Base-by-base conservation (phyloP, 2,329 filamentous ascomycete species). In the Sporothrix humicola region DNA sequence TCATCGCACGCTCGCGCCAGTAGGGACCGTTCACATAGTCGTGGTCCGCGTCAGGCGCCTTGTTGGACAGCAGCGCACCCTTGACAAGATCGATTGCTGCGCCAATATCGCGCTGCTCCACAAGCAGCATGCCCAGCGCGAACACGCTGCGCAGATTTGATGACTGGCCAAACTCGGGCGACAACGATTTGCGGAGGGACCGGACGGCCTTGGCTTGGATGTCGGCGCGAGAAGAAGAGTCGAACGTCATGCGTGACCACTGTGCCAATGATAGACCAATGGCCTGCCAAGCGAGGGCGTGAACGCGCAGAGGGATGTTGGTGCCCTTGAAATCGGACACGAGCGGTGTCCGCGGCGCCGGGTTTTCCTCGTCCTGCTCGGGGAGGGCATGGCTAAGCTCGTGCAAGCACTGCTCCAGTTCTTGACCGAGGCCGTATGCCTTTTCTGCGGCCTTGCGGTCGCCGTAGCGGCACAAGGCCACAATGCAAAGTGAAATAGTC, bases 261-360 rank as follows among this genome's bases (percentile, higher is more conserved):
- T 95, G 91, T 1, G 95, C 93, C 77, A 96, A 91, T 15, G 93
- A 92, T 72, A 97, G 86, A 0, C 95, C 96, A 76, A 98, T 91
- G 8, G 93, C 93, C 78, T 94, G 90, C 87, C 95, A 97, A 31
- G 93, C 89, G 74, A 90, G 82, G 2, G 92, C 91, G 72, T 95
- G 83, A 13, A 90, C 86, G 31, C 85, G 84, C 5, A 89, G 87
- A 44, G 90, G 84, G 3, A 95, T 72, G 61, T 75, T 72, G 10
- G 61, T 61, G n/a, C 59, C 72, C 5, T 56, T 58, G 2, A 73
- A 61, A 9, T 59, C 78, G 76, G 73, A 79, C 65, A 66, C 79
- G 78, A 66, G 79, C 2, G 71, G 48, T 9, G 66, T 73, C 20
- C 20, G 37, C 5, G 63, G 73, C 6, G 31, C 7, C 17, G 56